Conservation (phyloP, 768 basidiomycete genomes). For the Trametes cinnabarina region DNA sequence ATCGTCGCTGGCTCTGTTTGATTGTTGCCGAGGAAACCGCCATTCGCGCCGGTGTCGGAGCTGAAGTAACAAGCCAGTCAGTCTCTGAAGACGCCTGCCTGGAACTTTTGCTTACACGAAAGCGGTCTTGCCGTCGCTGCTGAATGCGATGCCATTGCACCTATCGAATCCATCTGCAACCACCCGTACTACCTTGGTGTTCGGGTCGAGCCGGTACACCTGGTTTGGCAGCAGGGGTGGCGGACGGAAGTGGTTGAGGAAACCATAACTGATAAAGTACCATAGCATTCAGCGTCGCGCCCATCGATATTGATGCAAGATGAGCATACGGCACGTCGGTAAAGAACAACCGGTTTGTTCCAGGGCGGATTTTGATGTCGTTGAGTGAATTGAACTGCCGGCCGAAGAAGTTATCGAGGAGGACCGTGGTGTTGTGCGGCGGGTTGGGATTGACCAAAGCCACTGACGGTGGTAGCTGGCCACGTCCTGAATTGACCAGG, state of each 20-base stretch:
- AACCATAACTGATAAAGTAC: slow-evolving; percentile 52
- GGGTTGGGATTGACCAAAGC: slow-evolving; percentile 60
- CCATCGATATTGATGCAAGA: background rate
- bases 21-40: slow-evolving; percentile 49
- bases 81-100: no score
- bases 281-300: background rate
- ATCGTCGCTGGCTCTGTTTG: slow-evolving; percentile 65
- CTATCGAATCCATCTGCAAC: slow-evolving; percentile 76
- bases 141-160: slow-evolving; percentile 74
- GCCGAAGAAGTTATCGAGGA: slow-evolving; percentile 78
- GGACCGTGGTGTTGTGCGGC: slow-evolving; percentile 64
- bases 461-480: slow-evolving; percentile 57
- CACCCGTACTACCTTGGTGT: slow-evolving; percentile 60
- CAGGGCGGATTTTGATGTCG: slow-evolving; percentile 71
- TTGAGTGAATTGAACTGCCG: slow-evolving; percentile 82
- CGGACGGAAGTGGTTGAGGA: slow-evolving; percentile 63
- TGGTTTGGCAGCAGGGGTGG: slow-evolving; percentile 66
- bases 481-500: slow-evolving; percentile 66
- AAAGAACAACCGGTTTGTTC: slow-evolving; percentile 67
- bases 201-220: slow-evolving; percentile 74
- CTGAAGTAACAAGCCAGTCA: slow-evolving; percentile 31
- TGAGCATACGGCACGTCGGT: slow-evolving; percentile 61
- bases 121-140: slow-evolving; percentile 58
- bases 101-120: slow-evolving; percentile 49
- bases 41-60: slow-evolving; percentile 48